A percentile compares a stretch with the other conserved stretches of the same genome.
phyloP scores from a whole-genome alignment of 345 rosid species.

The Salix brachista region DNA sequence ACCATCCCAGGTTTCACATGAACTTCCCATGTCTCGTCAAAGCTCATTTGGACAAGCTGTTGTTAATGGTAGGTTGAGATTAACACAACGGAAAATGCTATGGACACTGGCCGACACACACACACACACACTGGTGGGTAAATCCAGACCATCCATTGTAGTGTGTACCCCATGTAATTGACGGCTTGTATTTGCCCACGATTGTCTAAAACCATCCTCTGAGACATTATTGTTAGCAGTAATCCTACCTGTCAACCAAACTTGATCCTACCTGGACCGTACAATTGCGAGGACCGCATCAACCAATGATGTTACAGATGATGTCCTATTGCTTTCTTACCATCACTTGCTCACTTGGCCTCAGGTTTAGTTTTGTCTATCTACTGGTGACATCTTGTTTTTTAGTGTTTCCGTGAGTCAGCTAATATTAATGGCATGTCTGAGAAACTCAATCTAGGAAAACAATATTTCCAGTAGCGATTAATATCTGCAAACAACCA shows the following conservation, averaged over 20 bases:
- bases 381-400: neutral
- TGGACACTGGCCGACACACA: neutral
- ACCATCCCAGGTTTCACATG: constrained; percentile 45
- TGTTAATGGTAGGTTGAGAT: constrained; percentile 54
- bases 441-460: neutral
- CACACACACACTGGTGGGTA: neutral
- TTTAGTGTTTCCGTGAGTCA: constrained; percentile 9
- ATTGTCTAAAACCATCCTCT: neutral
- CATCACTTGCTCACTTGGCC: neutral
- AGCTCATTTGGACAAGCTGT: constrained; percentile 81
- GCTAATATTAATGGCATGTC: neutral
- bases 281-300: constrained; percentile 13
- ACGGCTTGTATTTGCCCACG: neutral
- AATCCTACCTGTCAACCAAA: neutral
- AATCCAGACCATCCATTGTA: neutral
- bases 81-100: neutral
- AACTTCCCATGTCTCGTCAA: constrained; percentile 44
- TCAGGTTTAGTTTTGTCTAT: neutral
- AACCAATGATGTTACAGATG: constrained; percentile 15
- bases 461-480: neutral
- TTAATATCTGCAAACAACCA: neutral
- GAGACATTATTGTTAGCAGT: neutral
- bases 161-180: neutral
- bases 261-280: constrained; percentile 1
- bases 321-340: neutral